A percentile compares a stretch with the other conserved stretches of the same genome.
phyloP scores from a whole-genome alignment of 306 rosid species.

The Parietaria judaica region DNA sequence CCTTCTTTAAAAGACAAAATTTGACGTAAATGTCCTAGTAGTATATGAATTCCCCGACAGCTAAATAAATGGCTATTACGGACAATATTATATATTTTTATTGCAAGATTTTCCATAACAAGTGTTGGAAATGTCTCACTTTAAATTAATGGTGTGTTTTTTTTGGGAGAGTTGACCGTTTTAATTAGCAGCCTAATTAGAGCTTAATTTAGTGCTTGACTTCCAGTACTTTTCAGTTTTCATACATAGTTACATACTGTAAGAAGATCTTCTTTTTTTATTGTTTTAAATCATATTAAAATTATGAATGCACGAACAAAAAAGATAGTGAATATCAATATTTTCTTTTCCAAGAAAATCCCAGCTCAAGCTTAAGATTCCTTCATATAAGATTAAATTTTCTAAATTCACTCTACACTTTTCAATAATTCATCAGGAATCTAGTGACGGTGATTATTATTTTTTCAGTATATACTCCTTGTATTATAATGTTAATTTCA shows the following conservation, averaged over 20 bases:
- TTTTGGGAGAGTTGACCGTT: constrained; percentile 1
- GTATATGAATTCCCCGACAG: too few relatives aligned
- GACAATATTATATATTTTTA: too few relatives aligned
- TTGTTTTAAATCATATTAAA: background rate
- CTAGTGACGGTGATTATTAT: too few relatives aligned
- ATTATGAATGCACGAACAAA: background rate
- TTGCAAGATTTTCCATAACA: background rate
- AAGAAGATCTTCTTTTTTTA: background rate
- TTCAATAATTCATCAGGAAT: too few relatives aligned
- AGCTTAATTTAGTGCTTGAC: constrained; percentile 1
- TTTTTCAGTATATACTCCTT: too few relatives aligned
- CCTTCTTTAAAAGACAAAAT: too few relatives aligned
- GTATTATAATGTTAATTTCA: too few relatives aligned
- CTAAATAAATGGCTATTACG: too few relatives aligned
- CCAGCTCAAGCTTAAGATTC: background rate
- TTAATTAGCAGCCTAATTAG: background rate
- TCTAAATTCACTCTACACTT: too few relatives aligned
- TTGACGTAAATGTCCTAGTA: too few relatives aligned
- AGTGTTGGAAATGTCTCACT: constrained; percentile 7
- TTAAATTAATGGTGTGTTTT: background rate
- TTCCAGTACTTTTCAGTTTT: background rate
- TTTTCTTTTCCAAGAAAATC: background rate
- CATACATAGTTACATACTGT: background rate
- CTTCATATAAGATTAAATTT: too few relatives aligned
- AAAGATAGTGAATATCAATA: background rate